Conservation (phyloP, 805 yeast species). For the Lipomyces yamanashiensis region DNA sequence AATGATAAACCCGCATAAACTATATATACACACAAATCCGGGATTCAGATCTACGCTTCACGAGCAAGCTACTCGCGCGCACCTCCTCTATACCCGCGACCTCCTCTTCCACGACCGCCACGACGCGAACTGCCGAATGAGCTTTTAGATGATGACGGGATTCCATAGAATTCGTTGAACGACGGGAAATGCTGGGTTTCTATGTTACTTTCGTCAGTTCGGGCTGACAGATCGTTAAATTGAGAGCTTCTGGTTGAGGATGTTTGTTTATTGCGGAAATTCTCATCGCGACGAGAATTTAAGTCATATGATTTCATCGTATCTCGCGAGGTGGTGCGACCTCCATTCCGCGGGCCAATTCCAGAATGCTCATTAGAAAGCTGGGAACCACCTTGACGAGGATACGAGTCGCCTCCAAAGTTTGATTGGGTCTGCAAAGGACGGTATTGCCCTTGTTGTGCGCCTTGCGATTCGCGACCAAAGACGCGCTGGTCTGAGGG, state of each 20-base stretch:
- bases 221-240: background rate
- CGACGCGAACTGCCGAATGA: background rate
- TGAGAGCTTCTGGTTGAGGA: background rate
- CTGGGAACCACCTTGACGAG: too few relatives aligned
- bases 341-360: too few relatives aligned
- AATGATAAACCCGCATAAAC: too few relatives aligned
- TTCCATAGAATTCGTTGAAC: conserved; percentile 11
- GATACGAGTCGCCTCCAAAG: too few relatives aligned
- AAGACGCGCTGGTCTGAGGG: too few relatives aligned
- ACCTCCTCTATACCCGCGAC: background rate
- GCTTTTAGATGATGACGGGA: background rate
- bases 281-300: too few relatives aligned
- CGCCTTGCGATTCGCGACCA: background rate
- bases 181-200: conserved; percentile 6
- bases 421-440: background rate
- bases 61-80: conserved; percentile 1
- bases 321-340: too few relatives aligned
- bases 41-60: too few relatives aligned
- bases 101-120: conserved; percentile 11
- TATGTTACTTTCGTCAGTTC: background rate
- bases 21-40: too few relatives aligned
- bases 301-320: too few relatives aligned
- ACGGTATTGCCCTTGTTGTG: background rate
- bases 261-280: too few relatives aligned
- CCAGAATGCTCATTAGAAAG: too few relatives aligned